Evolutionary conservation across 805 yeast species (phyloP).

Genomic region (Tetrapisispora pingtungensis): DNA sequence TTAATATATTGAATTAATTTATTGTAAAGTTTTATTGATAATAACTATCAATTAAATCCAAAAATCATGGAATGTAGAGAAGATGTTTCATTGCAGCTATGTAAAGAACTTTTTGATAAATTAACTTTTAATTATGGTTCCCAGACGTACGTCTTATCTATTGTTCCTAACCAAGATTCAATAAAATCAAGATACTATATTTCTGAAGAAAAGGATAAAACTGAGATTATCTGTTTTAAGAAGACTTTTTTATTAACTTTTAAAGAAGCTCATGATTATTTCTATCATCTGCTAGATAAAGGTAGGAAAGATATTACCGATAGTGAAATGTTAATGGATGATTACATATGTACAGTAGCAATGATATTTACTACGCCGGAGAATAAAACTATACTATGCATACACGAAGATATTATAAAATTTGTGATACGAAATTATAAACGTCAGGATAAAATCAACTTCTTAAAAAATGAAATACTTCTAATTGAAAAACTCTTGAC

Average conservation of each 20-base stretch:
- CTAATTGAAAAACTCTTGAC: slow-evolving; percentile 20
- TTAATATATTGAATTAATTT: too few species aligned
- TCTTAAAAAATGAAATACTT: slow-evolving; percentile 14
- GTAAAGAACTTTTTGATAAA: slow-evolving; percentile 12
- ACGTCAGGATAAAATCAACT: background rate
- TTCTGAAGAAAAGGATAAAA: slow-evolving; percentile 5
- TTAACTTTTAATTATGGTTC: slow-evolving; percentile 4
- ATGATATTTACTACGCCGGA: slow-evolving; percentile 31
- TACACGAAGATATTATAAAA: slow-evolving; percentile 23
- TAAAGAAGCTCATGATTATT: slow-evolving; percentile 24
- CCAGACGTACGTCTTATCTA: slow-evolving; percentile 7
- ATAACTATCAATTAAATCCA: too few species aligned
- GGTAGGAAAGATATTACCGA: slow-evolving; percentile 8
- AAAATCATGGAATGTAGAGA: background rate
- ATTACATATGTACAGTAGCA: slow-evolving; percentile 22
- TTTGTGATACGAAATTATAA: slow-evolving; percentile 4
- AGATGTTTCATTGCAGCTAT: background rate
- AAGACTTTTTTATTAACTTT: slow-evolving; percentile 23
- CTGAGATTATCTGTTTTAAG: slow-evolving; percentile 31
- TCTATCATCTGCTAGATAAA: slow-evolving; percentile 1
- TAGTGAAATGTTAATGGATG: background rate
- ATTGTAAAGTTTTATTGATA: too few species aligned
- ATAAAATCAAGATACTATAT: slow-evolving; percentile 7
- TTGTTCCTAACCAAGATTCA: slow-evolving; percentile 13
- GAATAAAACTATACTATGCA: slow-evolving; percentile 26